These are phyloP conservation scores for Citrus medica DNA, from an alignment of 345 rosid genomes.

Conservation along the genomic window DNA sequence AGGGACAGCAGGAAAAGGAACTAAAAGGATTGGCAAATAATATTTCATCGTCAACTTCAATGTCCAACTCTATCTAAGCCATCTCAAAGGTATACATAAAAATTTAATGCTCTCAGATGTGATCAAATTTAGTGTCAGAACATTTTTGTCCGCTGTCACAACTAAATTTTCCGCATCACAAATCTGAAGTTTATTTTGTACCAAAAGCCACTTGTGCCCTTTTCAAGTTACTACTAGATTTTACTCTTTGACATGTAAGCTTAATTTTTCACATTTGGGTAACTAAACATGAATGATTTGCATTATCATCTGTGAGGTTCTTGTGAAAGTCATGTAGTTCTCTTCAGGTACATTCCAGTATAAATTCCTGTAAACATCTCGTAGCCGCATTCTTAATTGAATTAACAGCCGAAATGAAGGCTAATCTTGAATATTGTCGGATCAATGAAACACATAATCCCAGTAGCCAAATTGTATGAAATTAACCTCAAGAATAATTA, in stretches of 20 bases:
- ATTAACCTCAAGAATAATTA: no score
- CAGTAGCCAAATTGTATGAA: no score
- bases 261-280: not conserved
- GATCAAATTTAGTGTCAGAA: not conserved
- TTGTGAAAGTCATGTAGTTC: not conserved
- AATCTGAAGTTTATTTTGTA: not conserved
- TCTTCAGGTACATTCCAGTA: not conserved
- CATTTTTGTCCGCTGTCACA: constrained; percentile 8
- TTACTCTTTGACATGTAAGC: not conserved
- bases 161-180: not conserved
- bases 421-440: no score
- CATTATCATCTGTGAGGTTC: not conserved
- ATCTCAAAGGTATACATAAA: not conserved
- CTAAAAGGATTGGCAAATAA: constrained; percentile 28
- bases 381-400: not conserved
- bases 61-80: not conserved
- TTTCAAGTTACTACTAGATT: not conserved
- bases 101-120: not conserved
- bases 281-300: not conserved
- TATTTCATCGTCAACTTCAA: constrained; percentile 2
- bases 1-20: constrained; percentile 67
- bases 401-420: not conserved
- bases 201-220: not conserved
- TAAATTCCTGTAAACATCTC: not conserved
- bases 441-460: no score